Percentiles rank a stretch among this genome's conserved stretches.
These are phyloP conservation scores for Lobosporangium transversale DNA, from an alignment of 192 early-diverging fungal genomes.

Conservation along the genomic window DNA sequence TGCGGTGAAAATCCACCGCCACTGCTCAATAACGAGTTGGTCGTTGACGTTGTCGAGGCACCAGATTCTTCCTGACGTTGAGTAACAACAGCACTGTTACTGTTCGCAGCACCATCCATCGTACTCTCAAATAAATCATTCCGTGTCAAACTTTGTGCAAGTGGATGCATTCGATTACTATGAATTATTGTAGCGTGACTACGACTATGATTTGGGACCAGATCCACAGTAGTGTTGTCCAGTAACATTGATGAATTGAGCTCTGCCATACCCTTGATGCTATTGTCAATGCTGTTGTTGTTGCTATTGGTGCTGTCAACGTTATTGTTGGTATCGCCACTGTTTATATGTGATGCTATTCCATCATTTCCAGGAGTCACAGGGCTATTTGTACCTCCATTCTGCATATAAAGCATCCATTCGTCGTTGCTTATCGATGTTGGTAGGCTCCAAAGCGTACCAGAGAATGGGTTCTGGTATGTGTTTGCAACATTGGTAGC, in stretches of 20 bases:
- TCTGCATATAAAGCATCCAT: slow-evolving; percentile 50
- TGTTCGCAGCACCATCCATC: background rate
- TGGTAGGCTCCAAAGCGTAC: slow-evolving; percentile 33
- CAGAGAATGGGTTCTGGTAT: slow-evolving; percentile 44
- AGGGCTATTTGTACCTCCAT: slow-evolving; percentile 6
- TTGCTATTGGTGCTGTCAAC: background rate
- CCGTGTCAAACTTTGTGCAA: slow-evolving; percentile 38
- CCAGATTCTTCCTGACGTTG: too few species aligned
- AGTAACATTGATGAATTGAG: slow-evolving; percentile 9
- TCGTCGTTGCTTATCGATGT: slow-evolving; percentile 42
- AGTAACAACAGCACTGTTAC: background rate
- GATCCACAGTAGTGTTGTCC: slow-evolving; percentile 21
- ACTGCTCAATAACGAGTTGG: too few species aligned
- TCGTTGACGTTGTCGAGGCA: too few species aligned
- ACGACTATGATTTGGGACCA: background rate
- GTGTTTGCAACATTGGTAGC: background rate
- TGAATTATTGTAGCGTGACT: background rate
- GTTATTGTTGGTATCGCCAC: slow-evolving; percentile 5
- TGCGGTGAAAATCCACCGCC: background rate
- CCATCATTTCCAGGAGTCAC: background rate
- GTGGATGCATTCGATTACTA: slow-evolving; percentile 13
- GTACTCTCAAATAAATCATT: slow-evolving; percentile 14
- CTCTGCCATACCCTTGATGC: background rate
- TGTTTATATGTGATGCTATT: background rate
- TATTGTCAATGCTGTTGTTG: background rate